Percentiles rank a stretch among this genome's conserved stretches.
phyloP scores from a whole-genome alignment of 2,329 filamentous ascomycete species.

The Fusarium lateritium region DNA sequence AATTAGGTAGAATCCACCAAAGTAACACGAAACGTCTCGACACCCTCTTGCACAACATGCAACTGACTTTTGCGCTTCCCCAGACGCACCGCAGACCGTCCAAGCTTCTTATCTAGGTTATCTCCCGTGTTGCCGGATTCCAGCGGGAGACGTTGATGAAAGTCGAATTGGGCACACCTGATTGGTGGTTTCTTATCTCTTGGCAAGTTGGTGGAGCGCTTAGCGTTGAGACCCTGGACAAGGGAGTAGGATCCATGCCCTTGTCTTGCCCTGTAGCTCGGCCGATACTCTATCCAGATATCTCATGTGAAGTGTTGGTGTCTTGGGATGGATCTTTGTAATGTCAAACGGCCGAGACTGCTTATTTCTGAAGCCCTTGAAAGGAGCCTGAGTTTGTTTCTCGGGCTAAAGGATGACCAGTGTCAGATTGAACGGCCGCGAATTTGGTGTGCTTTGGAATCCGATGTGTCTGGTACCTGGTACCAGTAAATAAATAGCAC shows the following conservation, averaged over 20 bases:
- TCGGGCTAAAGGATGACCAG: not conserved
- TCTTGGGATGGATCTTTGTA: not conserved
- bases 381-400: slow-evolving; percentile 4
- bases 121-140: slow-evolving; percentile 24
- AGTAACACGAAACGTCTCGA: slow-evolving; percentile 9
- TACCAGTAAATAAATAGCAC: not conserved
- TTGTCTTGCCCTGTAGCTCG: slow-evolving; percentile 27
- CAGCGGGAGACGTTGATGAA: slow-evolving; percentile 31
- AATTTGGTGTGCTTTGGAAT: not conserved
- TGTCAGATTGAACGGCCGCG: slow-evolving; percentile 1
- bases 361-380: not conserved
- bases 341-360: not conserved
- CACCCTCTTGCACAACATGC: slow-evolving; percentile 22
- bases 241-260: slow-evolving; percentile 30
- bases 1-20: slow-evolving; percentile 18
- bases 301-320: not conserved
- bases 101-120: slow-evolving; percentile 41
- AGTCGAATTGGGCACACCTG: slow-evolving; percentile 35
- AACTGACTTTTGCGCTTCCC: slow-evolving; percentile 40
- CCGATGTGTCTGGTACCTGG: not conserved
- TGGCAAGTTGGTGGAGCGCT: slow-evolving; percentile 42
- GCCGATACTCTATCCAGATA: slow-evolving; percentile 21
- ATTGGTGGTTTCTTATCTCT: slow-evolving; percentile 53
- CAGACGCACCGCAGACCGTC: slow-evolving; percentile 29
- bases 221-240: slow-evolving; percentile 36